phyloP scores from a whole-genome alignment of 2,329 filamentous ascomycete genomes.

The Thermothelomyces thermophilus region DNA sequence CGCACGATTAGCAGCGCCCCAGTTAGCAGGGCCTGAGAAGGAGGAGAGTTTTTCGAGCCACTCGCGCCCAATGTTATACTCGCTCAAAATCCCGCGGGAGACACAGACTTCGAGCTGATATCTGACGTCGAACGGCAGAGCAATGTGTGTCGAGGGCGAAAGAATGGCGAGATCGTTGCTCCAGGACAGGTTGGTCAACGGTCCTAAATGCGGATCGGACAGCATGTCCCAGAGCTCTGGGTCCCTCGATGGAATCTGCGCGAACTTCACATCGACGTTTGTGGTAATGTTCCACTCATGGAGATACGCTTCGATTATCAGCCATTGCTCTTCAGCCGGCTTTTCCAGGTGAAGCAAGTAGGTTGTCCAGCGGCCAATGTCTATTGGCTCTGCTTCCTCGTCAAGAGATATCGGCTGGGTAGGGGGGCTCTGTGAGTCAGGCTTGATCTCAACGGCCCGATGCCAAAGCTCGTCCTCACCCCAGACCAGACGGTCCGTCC shows the following conservation, averaged over 20 bases:
- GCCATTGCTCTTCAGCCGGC: slow-evolving; percentile 30
- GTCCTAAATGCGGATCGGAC: slow-evolving; percentile 27
- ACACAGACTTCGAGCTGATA: slow-evolving; percentile 93
- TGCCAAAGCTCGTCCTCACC: slow-evolving; percentile 40
- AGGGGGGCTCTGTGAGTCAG: slow-evolving; percentile 30
- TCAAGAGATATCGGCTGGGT: slow-evolving; percentile 35
- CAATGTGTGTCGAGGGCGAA: slow-evolving; percentile 31
- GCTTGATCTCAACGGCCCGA: slow-evolving; percentile 41
- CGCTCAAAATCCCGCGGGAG: slow-evolving; percentile 69
- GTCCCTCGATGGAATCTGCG: slow-evolving; percentile 29
- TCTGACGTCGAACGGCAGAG: slow-evolving; percentile 63
- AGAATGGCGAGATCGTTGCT: slow-evolving; percentile 29
- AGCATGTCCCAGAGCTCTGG: slow-evolving; percentile 37
- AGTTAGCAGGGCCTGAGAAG: slow-evolving; percentile 34
- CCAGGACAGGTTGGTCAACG: not conserved
- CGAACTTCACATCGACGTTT: slow-evolving; percentile 35
- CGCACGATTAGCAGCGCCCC: slow-evolving; percentile 41
- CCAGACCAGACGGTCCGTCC: slow-evolving; percentile 33
- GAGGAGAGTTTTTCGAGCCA: slow-evolving; percentile 59
- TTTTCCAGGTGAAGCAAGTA: slow-evolving; percentile 41
- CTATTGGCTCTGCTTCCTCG: slow-evolving; percentile 35
- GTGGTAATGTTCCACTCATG: slow-evolving; percentile 64
- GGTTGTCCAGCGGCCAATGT: slow-evolving; percentile 53
- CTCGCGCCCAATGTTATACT: slow-evolving; percentile 60
- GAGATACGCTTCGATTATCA: slow-evolving; percentile 47